Evolutionary conservation across 768 basidiomycete species (phyloP).

Genomic region (Amanita rubescens): DNA sequence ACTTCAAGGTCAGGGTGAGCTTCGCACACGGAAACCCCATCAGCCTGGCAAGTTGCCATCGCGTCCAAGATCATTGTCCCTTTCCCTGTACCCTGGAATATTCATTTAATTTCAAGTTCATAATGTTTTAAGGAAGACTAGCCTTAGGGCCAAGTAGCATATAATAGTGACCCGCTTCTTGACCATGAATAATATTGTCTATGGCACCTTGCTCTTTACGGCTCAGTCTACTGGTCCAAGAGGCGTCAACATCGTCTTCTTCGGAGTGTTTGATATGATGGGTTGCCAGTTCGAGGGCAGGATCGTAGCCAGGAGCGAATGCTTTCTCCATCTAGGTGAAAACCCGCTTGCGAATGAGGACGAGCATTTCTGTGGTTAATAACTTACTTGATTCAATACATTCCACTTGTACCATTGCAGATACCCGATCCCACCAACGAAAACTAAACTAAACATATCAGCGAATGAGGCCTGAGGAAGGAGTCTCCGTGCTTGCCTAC

Average conservation of each 20-base stretch:
- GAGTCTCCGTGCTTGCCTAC: constrained; percentile 35
- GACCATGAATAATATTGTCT: constrained; percentile 72
- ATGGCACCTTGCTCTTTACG: constrained; percentile 70
- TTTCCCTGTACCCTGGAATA: constrained; percentile 64
- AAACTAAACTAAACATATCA: constrained; percentile 33
- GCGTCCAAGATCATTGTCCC: constrained; percentile 79
- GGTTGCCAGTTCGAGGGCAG: constrained; percentile 66
- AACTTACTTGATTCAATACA: constrained; percentile 68
- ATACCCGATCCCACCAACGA: constrained; percentile 67
- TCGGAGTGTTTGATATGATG: constrained; percentile 29
- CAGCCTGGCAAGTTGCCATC: constrained; percentile 66
- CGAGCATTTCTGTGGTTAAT: not conserved
- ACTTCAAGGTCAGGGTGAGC: constrained; percentile 86
- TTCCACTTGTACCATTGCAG: constrained; percentile 76
- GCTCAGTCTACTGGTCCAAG: constrained; percentile 55
- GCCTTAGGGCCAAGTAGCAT: constrained; percentile 77
- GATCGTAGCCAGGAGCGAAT: constrained; percentile 76
- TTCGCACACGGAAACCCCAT: constrained; percentile 68
- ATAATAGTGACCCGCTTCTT: constrained; percentile 66
- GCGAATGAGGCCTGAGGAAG: not conserved
- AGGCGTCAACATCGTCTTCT: constrained; percentile 28
- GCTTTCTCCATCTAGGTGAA: constrained; percentile 61
- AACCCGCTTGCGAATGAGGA: constrained; percentile 8
- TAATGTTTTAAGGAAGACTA: constrained; percentile 4
- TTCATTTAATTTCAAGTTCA: constrained; percentile 5